These are phyloP conservation scores for Onygena corvina DNA, from an alignment of 2,329 filamentous ascomycete genomes.

Conservation along the genomic window DNA sequence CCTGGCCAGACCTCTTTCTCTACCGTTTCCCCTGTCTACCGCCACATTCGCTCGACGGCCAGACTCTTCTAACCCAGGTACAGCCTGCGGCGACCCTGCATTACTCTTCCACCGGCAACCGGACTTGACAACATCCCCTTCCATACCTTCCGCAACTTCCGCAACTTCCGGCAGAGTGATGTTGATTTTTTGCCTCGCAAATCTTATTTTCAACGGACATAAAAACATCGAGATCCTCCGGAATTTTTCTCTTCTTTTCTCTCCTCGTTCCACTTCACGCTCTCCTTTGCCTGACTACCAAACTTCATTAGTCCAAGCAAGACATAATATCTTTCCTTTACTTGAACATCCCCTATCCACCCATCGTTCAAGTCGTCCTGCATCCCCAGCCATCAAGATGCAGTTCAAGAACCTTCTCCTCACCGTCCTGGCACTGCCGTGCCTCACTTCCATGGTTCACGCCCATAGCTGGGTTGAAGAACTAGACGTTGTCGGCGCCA, in stretches of 20 bases:
- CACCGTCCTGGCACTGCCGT: neutral
- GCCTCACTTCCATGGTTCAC: neutral
- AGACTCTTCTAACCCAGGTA: no score
- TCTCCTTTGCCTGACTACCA: neutral
- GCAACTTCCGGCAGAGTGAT: no score
- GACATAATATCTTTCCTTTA: no score
- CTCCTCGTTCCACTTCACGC: neutral
- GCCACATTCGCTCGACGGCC: neutral
- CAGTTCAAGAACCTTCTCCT: neutral
- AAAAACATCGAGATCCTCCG: neutral
- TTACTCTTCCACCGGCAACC: no score
- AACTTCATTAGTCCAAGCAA: neutral
- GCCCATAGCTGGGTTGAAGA: conserved; percentile 77
- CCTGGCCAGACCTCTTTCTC: neutral
- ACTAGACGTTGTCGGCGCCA: conserved; percentile 55
- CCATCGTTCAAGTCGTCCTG: neutral
- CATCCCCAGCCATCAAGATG: neutral
- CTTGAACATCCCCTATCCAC: neutral
- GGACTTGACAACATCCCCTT: no score
- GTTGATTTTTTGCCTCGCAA: no score
- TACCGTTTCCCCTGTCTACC: neutral
- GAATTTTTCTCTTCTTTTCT: neutral
- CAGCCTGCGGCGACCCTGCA: no score
- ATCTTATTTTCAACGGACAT: neutral
- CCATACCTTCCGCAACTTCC: no score